These are phyloP conservation scores for Veloboletus limbatus DNA, from an alignment of 1,284 basidiomycete species.

Conservation along the genomic window DNA sequence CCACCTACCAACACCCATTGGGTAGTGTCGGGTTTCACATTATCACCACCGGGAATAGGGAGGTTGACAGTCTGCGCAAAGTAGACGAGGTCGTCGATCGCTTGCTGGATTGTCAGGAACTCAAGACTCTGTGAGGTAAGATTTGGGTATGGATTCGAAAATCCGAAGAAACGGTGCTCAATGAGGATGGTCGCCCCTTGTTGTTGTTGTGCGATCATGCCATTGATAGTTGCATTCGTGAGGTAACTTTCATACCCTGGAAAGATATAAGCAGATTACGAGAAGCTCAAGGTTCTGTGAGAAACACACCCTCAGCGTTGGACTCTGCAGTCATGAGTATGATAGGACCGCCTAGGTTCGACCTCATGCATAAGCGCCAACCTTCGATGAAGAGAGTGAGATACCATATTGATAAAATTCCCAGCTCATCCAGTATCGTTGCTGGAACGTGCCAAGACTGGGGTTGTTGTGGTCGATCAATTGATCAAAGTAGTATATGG, in stretches of 20 bases:
- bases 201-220: slow-evolving; percentile 64
- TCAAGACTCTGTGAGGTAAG: slow-evolving; percentile 57
- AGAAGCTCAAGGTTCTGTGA: slow-evolving; percentile 10
- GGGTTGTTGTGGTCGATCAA: slow-evolving; percentile 71
- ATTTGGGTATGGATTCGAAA: slow-evolving; percentile 57
- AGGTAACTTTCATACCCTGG: slow-evolving; percentile 56
- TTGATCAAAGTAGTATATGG: slow-evolving; percentile 65
- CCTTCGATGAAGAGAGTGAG: slow-evolving; percentile 2
- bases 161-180: slow-evolving; percentile 54
- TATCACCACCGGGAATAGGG: slow-evolving; percentile 62
- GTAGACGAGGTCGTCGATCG: slow-evolving; percentile 67
- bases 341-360: slow-evolving; percentile 61
- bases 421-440: slow-evolving; percentile 67
- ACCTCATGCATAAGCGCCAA: neutral
- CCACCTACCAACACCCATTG: slow-evolving; percentile 74
- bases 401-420: slow-evolving; percentile 54
- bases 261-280: slow-evolving; percentile 37
- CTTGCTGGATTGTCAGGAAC: slow-evolving; percentile 67
- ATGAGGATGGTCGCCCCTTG: slow-evolving; percentile 61
- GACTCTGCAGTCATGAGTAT: slow-evolving; percentile 53
- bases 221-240: slow-evolving; percentile 63
- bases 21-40: slow-evolving; percentile 52
- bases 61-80: slow-evolving; percentile 65
- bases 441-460: slow-evolving; percentile 72
- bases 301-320: slow-evolving; percentile 41